These are phyloP conservation scores for Raphanus raphanistrum DNA, from an alignment of 345 rosid species.

Conservation along the genomic window DNA sequence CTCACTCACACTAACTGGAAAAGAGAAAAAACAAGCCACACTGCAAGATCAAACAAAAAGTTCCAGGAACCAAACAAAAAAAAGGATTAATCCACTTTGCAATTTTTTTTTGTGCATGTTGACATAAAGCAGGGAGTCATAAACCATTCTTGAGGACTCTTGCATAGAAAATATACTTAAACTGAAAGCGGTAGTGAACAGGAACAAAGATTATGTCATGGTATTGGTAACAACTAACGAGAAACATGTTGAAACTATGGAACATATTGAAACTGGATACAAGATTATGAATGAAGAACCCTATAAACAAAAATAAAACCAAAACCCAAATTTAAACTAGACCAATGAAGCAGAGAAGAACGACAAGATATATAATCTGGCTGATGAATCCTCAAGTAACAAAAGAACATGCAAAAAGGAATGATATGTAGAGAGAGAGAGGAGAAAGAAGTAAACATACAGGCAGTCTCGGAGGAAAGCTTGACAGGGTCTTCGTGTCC, in stretches of 20 bases:
- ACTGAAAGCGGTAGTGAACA: neutral
- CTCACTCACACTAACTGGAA: conserved; percentile 96
- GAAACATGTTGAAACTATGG: neutral
- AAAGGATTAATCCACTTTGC: neutral
- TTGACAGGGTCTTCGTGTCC: conserved; percentile 86
- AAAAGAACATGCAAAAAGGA: neutral
- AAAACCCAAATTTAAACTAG: neutral
- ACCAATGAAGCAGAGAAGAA: neutral
- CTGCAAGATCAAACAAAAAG: conserved; percentile 15
- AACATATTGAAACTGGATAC: neutral
- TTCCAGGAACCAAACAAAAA: conserved; percentile 20
- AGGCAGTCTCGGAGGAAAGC: conserved; percentile 93
- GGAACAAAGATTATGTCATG: neutral
- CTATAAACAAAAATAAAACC: no score
- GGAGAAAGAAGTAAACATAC: conserved; percentile 45
- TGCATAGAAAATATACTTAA: no score
- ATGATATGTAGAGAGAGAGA: neutral
- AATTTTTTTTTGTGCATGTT: neutral
- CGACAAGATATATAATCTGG: neutral
- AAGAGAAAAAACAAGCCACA: conserved; percentile 24
- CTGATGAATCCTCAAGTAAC: conserved; percentile 7
- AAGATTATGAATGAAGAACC: neutral
- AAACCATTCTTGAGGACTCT: neutral
- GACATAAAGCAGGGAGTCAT: neutral
- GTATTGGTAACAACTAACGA: neutral